Conservation (phyloP, 495 filamentous ascomycete genomes). For the Neurospora sp. region DNA sequence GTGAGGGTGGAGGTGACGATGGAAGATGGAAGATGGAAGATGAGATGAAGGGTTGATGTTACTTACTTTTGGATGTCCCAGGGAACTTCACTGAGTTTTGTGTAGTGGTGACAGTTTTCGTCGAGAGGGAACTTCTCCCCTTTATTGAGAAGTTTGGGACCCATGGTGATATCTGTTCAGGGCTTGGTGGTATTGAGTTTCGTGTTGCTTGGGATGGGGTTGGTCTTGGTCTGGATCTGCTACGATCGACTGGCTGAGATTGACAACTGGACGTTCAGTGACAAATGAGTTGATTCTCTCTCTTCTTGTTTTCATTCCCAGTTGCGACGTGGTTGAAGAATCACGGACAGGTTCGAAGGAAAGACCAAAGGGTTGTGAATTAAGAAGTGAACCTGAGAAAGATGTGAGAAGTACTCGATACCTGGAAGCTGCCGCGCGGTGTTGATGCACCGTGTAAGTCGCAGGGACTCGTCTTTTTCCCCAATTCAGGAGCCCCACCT, state of each 20-base stretch:
- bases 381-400: not conserved
- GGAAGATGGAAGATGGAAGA: too few species aligned
- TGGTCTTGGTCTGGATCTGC: not conserved
- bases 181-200: not conserved
- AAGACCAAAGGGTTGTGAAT: not conserved
- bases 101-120: constrained; percentile 55
- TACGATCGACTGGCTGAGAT: not conserved
- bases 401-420: not conserved
- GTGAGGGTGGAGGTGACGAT: not conserved
- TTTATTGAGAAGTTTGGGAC: constrained; percentile 5
- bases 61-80: constrained; percentile 69
- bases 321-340: not conserved
- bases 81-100: constrained; percentile 49
- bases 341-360: not conserved
- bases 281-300: not conserved
- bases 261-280: not conserved
- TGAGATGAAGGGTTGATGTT: too few species aligned
- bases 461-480: not conserved
- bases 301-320: not conserved
- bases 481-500: not conserved
- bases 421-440: not conserved
- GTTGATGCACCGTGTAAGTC: not conserved
- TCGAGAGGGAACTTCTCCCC: constrained; percentile 34
- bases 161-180: constrained; percentile 6
- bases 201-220: not conserved